Evolutionary conservation across 2,329 filamentous ascomycete genomes (phyloP), one percentile per base, ranked within the genome.

Genomic region (Amauroascus verrucosus): DNA sequence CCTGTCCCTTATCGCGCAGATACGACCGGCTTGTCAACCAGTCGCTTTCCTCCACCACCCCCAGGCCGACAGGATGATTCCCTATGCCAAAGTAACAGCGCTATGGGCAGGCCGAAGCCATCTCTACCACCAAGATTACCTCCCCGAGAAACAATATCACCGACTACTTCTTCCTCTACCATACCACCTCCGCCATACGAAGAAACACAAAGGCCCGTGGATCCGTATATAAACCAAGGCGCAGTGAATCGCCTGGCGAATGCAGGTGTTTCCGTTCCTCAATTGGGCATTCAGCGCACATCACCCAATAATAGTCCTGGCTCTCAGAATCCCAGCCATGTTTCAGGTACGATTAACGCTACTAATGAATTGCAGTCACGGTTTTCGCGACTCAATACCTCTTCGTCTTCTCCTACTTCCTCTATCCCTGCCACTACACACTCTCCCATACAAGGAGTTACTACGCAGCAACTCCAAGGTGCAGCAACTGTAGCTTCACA

Each of bases 211-310:
- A 40, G 18, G 24, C 9, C n/a, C 16, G 13, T 40, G 13, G 40
- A 51, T 1, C 54, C 62, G 50, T 47, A 53, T 32, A 54, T 82
- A 41, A 81, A 82, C 51, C 75, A 79, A 60, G 79, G 75, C 4
- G 83, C 88, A 4, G 66, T 84, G 53, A 76, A 72, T 54, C 78
- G 87, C 40, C 75, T 96, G 7, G 80, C 83, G 9, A 78, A 81
- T 35, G 83, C 86, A 0, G 89, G 89, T 0, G 76, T 95, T 5
- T 86, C 83, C 0, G 87, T 95, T 0, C 84, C 88, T 0, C 85
- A 79, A 0, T 73, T 95, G 3, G 85, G 85, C 4, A 94, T 95
- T 56, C 83, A 81, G 60, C 56, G 61, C 14, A n/a, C n/a, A n/a
- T 57, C 57, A 51, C 55, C 54, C 45, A 70, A 59, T 54, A 59